These are phyloP conservation scores for Colletotrichum truncatum DNA, from an alignment of 2,329 filamentous ascomycete genomes.

Conservation along the genomic window DNA sequence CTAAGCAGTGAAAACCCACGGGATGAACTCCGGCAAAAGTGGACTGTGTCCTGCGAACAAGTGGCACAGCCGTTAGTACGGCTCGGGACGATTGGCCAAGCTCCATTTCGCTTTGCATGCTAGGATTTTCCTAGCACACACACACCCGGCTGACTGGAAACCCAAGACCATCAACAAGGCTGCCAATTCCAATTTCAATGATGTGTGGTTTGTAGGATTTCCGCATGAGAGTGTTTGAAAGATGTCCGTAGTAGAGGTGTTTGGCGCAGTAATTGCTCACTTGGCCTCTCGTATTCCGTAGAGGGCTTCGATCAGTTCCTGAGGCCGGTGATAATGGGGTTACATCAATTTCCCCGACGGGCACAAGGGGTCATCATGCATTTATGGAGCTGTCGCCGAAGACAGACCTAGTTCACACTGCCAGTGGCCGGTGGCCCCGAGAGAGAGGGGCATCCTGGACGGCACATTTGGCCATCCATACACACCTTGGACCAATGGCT, in stretches of 20 bases:
- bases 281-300: neutral
- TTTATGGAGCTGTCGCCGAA: neutral
- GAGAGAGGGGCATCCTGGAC: neutral
- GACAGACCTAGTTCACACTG: neutral
- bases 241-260: too few relatives aligned
- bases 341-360: neutral
- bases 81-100: neutral
- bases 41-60: neutral
- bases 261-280: neutral
- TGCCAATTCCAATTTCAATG: too few relatives aligned
- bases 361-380: neutral
- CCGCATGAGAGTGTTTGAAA: too few relatives aligned
- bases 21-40: neutral
- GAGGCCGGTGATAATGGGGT: neutral
- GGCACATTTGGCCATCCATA: neutral
- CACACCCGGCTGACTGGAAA: neutral
- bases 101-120: neutral
- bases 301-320: neutral
- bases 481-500: neutral
- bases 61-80: neutral
- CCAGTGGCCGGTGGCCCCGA: neutral
- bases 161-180: neutral
- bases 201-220: too few relatives aligned
- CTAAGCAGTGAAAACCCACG: neutral
- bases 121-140: neutral